Evolutionary conservation across 805 yeast species (phyloP).

Genomic region (Metschnikowia koreensis): DNA sequence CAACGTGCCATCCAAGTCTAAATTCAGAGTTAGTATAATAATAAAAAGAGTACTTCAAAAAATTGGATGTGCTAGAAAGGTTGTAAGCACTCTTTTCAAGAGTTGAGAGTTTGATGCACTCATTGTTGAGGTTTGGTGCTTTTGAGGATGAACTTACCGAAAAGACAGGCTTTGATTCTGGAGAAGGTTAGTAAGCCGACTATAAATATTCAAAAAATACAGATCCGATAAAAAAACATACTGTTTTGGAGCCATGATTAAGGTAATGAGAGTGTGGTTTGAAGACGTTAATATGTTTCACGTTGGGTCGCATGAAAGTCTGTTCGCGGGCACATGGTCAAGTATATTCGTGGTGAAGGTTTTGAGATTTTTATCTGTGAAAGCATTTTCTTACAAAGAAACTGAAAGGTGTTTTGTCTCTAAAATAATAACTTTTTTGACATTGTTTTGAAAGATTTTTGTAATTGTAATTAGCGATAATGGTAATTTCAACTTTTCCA

Average conservation of each 20-base stretch:
- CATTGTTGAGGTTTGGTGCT: neutral
- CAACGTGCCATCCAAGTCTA: constrained; percentile 93
- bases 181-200: constrained; percentile 1
- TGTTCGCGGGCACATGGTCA: neutral
- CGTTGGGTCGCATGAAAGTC: neutral
- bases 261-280: neutral
- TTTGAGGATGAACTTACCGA: constrained; percentile 46
- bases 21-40: constrained; percentile 14
- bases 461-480: no score
- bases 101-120: no score
- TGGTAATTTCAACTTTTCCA: no score
- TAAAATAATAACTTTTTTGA: no score
- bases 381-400: no score
- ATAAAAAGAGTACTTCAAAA: neutral
- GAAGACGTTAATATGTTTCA: neutral
- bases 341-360: neutral
- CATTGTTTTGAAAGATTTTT: no score
- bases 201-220: no score
- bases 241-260: constrained; percentile 5
- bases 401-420: no score
- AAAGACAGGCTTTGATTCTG: constrained; percentile 63
- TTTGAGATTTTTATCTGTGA: no score
- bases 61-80: neutral
- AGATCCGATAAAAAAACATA: neutral
- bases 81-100: no score